phyloP scores from a whole-genome alignment of 164 flowering plant genomes.

The Cinnamomum chago region DNA sequence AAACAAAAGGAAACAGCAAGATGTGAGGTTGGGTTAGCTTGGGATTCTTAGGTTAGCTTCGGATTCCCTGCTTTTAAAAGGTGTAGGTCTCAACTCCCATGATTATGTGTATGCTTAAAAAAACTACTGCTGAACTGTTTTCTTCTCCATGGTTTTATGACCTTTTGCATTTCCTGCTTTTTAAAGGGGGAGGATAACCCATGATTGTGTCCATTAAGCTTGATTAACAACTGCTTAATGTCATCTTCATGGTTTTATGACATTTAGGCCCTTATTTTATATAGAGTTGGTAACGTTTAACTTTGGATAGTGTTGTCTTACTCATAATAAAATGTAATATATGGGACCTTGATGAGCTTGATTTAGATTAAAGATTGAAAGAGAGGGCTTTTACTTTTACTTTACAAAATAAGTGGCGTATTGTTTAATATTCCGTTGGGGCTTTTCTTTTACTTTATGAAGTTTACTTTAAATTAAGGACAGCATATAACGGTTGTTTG shows the following conservation, averaged over 20 bases:
- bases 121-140: not conserved
- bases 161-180: not conserved
- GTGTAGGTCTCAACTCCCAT: not conserved
- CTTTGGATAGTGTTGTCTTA: not conserved
- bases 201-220: not conserved
- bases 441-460: not conserved
- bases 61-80: not conserved
- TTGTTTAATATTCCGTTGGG: too few species aligned
- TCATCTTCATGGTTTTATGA: not conserved
- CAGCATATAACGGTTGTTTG: too few species aligned
- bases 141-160: not conserved
- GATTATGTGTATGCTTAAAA: not conserved
- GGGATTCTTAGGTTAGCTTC: not conserved
- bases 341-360: not conserved
- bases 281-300: not conserved
- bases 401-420: not conserved
- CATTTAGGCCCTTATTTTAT: not conserved
- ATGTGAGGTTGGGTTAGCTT: not conserved
- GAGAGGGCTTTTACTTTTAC: not conserved
- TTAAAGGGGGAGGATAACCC: not conserved
- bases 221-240: not conserved
- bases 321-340: not conserved
- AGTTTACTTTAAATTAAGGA: too few species aligned
- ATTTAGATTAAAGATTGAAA: too few species aligned
- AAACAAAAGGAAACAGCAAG: not conserved